Percentiles rank a stretch among this genome's conserved stretches.
These are phyloP conservation scores for Buxus sempervirens DNA, from an alignment of 164 flowering plant genomes.

Conservation along the genomic window DNA sequence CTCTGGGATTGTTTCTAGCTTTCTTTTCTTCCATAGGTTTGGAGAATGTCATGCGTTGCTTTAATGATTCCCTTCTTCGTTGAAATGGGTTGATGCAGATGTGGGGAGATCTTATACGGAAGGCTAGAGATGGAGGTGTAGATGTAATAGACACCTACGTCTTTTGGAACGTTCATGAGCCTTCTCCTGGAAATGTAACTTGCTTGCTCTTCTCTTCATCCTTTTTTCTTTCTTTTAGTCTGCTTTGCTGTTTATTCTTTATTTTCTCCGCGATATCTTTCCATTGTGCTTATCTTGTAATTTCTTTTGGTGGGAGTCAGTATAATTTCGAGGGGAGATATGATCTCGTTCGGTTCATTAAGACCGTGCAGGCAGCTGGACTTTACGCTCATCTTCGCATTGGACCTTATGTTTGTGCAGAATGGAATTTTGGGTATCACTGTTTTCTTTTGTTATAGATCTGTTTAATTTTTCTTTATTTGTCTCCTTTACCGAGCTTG, in stretches of 20 bases:
- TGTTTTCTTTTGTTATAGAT: conserved; percentile 4
- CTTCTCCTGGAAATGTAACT: conserved; percentile 59
- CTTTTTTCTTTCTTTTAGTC: neutral
- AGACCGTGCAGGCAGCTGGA: conserved; percentile 72
- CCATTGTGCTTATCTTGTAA: neutral
- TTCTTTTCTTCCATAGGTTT: neutral
- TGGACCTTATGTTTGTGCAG: conserved; percentile 93
- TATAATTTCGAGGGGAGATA: conserved; percentile 80
- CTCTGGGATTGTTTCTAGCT: neutral
- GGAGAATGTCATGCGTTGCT: neutral
- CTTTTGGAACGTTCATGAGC: conserved; percentile 87
- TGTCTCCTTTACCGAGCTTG: neutral
- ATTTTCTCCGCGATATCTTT: neutral
- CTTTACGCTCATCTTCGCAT: conserved; percentile 80
- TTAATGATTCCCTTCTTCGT: neutral
- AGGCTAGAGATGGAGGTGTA: conserved; percentile 79
- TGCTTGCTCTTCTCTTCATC: neutral
- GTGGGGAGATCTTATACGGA: conserved; percentile 80
- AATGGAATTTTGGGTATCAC: conserved; percentile 84
- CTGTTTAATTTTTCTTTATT: neutral
- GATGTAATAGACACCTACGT: conserved; percentile 81
- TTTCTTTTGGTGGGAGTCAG: conserved; percentile 35
- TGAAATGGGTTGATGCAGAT: conserved; percentile 43
- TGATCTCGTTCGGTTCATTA: conserved; percentile 75
- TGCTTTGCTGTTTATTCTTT: neutral